phyloP scores from a whole-genome alignment of 768 basidiomycete genomes.

The Rhodotorula diobovata region DNA sequence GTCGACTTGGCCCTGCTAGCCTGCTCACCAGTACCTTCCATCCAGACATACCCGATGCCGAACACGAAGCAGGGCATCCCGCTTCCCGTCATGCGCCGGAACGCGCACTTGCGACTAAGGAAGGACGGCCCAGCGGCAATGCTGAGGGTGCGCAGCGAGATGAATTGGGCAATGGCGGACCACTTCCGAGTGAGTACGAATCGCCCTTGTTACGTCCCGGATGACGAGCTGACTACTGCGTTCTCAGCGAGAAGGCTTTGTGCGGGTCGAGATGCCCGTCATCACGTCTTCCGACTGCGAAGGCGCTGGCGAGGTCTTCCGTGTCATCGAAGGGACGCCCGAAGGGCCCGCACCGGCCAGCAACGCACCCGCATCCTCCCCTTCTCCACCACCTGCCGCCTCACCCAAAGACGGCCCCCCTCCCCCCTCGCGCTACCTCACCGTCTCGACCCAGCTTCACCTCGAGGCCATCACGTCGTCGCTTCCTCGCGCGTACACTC shows the following conservation, averaged over 20 bases:
- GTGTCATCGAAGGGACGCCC: constrained; percentile 49
- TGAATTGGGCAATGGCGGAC: constrained; percentile 58
- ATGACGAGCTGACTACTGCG: not conserved
- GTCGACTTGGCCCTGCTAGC: too few relatives aligned
- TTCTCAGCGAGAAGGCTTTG: constrained; percentile 67
- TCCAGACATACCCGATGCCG: constrained; percentile 83
- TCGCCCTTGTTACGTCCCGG: too few relatives aligned
- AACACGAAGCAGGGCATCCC: constrained; percentile 79
- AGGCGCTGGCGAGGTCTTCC: constrained; percentile 90
- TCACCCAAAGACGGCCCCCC: constrained; percentile 74
- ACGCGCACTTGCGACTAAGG: constrained; percentile 80
- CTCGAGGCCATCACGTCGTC: constrained; percentile 79
- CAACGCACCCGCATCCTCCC: constrained; percentile 1
- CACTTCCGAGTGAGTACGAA: constrained; percentile 54
- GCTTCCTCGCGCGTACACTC: constrained; percentile 78
- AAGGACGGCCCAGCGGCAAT: constrained; percentile 68
- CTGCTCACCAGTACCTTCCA: not conserved
- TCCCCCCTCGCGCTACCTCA: constrained; percentile 60
- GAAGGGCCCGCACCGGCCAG: not conserved
- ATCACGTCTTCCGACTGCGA: constrained; percentile 90
- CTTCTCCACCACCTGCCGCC: constrained; percentile 73
- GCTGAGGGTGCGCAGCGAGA: constrained; percentile 64
- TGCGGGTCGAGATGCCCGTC: constrained; percentile 75
- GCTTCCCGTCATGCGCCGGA: constrained; percentile 72
- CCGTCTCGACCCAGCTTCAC: constrained; percentile 93